A percentile compares a stretch with the other conserved stretches of the same genome.
These are phyloP conservation scores for Colletotrichum sp. DNA, from an alignment of 2,329 filamentous ascomycete species.

Conservation along the genomic window DNA sequence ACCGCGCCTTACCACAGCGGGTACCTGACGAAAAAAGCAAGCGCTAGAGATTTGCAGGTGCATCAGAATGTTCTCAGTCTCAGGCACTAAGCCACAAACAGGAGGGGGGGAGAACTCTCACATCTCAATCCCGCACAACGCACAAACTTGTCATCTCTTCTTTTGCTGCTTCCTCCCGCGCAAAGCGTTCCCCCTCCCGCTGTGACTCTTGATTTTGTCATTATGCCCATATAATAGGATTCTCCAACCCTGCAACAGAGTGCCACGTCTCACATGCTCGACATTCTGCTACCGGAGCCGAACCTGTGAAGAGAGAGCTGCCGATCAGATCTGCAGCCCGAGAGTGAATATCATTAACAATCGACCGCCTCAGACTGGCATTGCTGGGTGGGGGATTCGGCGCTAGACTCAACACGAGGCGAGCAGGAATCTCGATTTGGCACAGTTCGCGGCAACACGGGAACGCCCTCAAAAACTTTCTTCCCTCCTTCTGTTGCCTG, in stretches of 20 bases:
- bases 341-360: background rate
- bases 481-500: background rate
- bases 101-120: background rate
- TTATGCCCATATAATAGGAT: background rate
- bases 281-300: background rate
- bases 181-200: background rate
- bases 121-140: background rate
- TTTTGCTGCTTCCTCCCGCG: background rate
- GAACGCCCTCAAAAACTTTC: background rate
- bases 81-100: background rate
- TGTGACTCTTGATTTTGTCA: background rate
- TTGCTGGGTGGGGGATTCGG: background rate
- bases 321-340: constrained; percentile 5
- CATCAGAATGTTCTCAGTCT: background rate
- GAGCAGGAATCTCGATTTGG: background rate
- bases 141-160: background rate
- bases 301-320: background rate
- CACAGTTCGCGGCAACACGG: background rate
- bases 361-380: background rate
- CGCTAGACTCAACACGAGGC: constrained; percentile 15
- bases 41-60: background rate
- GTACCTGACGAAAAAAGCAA: constrained; percentile 16
- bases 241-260: background rate
- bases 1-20: constrained; percentile 3
- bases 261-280: constrained; percentile 18